phyloP scores from a whole-genome alignment of 371 early-diverging fungal genomes.

The Rhizopus sp. region DNA sequence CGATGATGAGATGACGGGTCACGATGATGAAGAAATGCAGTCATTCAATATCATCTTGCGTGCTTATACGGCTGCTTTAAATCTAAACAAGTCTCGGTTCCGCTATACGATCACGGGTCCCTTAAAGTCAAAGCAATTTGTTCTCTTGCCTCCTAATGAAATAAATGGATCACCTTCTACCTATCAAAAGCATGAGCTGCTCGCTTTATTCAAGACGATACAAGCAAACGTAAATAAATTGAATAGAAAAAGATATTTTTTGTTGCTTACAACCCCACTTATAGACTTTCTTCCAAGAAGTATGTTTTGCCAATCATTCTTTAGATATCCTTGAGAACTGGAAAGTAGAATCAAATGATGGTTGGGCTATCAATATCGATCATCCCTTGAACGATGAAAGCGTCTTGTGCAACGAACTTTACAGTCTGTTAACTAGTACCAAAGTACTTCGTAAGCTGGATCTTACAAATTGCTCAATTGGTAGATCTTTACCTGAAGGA shows the following conservation, averaged over 20 bases:
- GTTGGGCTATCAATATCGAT: constrained; percentile 26
- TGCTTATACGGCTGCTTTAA: constrained; percentile 45
- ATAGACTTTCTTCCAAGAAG: constrained; percentile 35
- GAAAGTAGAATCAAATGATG: constrained; percentile 26
- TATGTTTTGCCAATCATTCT: constrained; percentile 27
- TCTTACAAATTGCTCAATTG: constrained; percentile 39
- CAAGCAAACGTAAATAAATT: constrained; percentile 31
- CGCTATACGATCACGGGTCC: constrained; percentile 19
- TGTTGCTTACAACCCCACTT: neutral
- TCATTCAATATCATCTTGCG: constrained; percentile 27
- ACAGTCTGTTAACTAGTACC: constrained; percentile 22
- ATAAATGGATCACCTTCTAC: constrained; percentile 17
- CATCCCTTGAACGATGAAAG: constrained; percentile 11
- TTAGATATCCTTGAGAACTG: constrained; percentile 33
- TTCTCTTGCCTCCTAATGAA: constrained; percentile 33
- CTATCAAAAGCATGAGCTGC: constrained; percentile 39
- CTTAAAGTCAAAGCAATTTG: constrained; percentile 18
- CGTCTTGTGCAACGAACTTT: constrained; percentile 36
- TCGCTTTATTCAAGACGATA: constrained; percentile 35
- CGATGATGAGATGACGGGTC: constrained; percentile 19
- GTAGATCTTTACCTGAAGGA: constrained; percentile 5
- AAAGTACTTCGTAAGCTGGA: constrained; percentile 28
- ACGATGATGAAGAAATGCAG: constrained; percentile 11
- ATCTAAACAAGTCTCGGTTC: constrained; percentile 40
- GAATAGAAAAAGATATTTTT: neutral